phyloP scores from a whole-genome alignment of 2,329 filamentous ascomycete genomes.

The Penicillium sp. region DNA sequence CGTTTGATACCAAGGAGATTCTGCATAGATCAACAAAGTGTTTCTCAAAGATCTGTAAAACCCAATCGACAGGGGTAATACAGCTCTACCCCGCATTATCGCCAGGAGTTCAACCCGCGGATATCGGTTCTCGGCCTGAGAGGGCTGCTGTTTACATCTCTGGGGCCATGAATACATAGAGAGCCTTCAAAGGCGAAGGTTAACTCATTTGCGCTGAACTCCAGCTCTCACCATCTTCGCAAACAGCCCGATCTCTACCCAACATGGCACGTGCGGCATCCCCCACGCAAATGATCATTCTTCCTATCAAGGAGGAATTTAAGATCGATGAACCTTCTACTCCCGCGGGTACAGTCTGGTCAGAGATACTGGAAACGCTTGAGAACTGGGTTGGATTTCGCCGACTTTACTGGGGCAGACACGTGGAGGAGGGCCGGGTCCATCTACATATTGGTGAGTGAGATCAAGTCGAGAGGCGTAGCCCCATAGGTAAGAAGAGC shows the following conservation, averaged over 20 bases:
- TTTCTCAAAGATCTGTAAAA: neutral
- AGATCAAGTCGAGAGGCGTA: neutral
- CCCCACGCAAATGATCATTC: constrained; percentile 26
- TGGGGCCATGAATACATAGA: neutral
- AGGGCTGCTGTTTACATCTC: neutral
- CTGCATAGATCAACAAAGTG: neutral
- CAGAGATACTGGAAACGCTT: constrained; percentile 18
- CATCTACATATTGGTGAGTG: constrained; percentile 34
- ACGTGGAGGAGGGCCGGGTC: constrained; percentile 32
- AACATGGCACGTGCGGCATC: constrained; percentile 17
- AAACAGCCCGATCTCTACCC: neutral
- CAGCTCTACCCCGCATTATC: constrained; percentile 19
- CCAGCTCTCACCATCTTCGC: neutral
- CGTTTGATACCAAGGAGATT: no score
- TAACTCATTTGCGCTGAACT: neutral
- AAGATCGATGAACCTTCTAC: constrained; percentile 60
- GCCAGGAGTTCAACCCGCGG: constrained; percentile 9
- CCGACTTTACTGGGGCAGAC: constrained; percentile 34
- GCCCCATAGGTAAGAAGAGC: neutral
- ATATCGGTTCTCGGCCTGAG: constrained; percentile 13
- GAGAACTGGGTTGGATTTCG: constrained; percentile 25
- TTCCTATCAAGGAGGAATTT: constrained; percentile 45
- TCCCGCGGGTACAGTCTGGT: constrained; percentile 24
- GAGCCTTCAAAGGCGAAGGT: neutral
- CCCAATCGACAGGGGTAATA: neutral